Evolutionary conservation across 2,329 filamentous ascomycete species (phyloP), one percentile per base, ranked within the genome.

Genomic region (Aspergillus sp.): DNA sequence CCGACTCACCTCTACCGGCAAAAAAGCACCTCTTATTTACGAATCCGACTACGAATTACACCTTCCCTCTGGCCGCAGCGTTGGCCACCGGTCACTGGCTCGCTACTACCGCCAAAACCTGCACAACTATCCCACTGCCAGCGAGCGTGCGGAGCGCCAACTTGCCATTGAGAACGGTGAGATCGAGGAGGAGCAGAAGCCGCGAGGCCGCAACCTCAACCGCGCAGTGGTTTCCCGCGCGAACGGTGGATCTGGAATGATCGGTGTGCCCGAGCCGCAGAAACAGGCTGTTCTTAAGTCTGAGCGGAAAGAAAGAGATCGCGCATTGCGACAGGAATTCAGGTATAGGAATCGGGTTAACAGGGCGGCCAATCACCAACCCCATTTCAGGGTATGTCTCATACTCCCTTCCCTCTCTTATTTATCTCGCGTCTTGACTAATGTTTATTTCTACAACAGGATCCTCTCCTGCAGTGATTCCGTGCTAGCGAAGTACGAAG

Each of bases 91-190:
- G 42, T 93, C 88, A 5, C 71, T 95, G 45, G 85, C 86, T 62
- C 83, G 80, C 56, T 97, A 97, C 71, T 98, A 83, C 73, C 83
- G 88, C 49, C 93, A 98, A 72, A 97, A 97, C 69, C 75, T 98
- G 39, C 82, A 85, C 67, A 86, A 81, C 66, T 85, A 95, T 65
- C 89, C 89, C 2, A 83, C 86, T 2, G 72, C 82, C 0, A 85
- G 86, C 48, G 89, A 95, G 69, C 83, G 86, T 45, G 76, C 80
- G 48, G 78, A 83, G 56, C 82, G 81, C 44, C 68, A 72, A 57
- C 74, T 83, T 49, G 77, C 81, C 4, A 78, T 87, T 48, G 70
- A 67, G 41, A 67, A 68, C 43, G 66, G 70, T 8, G 66, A 70
- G 42, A 72, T 73, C 26, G 74, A 76, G 5, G 68, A 74, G 19